Evolutionary conservation across 257 asterid species (phyloP).

Genomic region (Schizonepeta tenuifolia): DNA sequence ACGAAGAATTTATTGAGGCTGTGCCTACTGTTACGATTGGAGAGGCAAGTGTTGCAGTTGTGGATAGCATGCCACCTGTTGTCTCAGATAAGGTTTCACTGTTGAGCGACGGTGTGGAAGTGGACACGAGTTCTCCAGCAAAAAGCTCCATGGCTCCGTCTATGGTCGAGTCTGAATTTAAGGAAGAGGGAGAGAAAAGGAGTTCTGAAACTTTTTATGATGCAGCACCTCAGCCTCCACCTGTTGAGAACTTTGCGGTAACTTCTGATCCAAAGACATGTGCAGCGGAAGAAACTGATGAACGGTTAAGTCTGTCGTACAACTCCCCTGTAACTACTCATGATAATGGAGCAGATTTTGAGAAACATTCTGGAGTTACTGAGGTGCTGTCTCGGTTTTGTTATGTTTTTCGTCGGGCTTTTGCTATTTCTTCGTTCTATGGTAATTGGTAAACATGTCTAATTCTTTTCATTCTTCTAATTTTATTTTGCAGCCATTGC

Average conservation of each 20-base stretch:
- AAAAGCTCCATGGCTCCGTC: slow-evolving; percentile 15
- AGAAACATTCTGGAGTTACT: slow-evolving; percentile 47
- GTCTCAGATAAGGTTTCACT: slow-evolving; percentile 32
- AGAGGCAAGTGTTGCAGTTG: slow-evolving; percentile 34
- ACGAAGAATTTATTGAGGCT: slow-evolving; percentile 25
- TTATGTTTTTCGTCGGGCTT: neutral
- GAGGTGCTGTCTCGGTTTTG: slow-evolving; percentile 37
- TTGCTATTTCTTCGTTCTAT: neutral
- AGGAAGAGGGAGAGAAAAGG: slow-evolving; percentile 40
- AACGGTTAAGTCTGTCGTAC: slow-evolving; percentile 29
- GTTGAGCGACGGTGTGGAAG: slow-evolving; percentile 29
- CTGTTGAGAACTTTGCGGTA: slow-evolving; percentile 28
- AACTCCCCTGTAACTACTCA: slow-evolving; percentile 35
- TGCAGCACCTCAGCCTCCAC: slow-evolving; percentile 16
- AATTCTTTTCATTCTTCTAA: neutral
- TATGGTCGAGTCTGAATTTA: slow-evolving; percentile 11
- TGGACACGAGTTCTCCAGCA: neutral
- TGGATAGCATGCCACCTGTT: slow-evolving; percentile 26
- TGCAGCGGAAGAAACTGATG: slow-evolving; percentile 36
- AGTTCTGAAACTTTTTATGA: slow-evolving; percentile 29
- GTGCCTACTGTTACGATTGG: neutral
- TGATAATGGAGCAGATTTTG: slow-evolving; percentile 37
- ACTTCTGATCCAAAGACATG: slow-evolving; percentile 33
- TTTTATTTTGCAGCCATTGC: slow-evolving; percentile 44
- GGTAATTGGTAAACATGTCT: neutral